Percentiles rank a stretch among this genome's conserved stretches.
phyloP scores from a whole-genome alignment of 495 filamentous ascomycete genomes.

The Penicillium simplicissimum region DNA sequence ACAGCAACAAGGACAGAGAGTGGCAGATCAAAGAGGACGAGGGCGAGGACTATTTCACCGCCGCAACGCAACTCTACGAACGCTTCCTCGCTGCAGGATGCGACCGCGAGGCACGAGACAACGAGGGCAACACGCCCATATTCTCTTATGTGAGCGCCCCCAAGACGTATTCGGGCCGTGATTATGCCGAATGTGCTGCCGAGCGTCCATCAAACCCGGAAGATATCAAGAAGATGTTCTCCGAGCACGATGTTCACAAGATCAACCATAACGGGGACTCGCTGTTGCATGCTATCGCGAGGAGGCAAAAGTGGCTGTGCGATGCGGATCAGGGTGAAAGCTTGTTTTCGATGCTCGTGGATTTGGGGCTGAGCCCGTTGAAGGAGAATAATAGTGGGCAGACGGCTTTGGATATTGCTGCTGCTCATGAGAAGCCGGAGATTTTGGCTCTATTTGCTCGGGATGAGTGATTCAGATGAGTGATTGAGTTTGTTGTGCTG shows the following conservation, averaged over 20 bases:
- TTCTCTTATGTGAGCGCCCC: not conserved
- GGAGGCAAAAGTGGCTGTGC: not conserved
- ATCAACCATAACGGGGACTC: not conserved
- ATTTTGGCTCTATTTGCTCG: conserved; percentile 19
- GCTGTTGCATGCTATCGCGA: not conserved
- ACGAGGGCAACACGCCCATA: not conserved
- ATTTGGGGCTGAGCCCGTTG: not conserved
- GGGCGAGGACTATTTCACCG: not conserved
- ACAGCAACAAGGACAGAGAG: not conserved
- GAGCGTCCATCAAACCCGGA: not conserved
- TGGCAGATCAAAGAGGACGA: not conserved
- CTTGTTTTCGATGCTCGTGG: not conserved
- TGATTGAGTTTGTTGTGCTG: not conserved
- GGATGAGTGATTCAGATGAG: not conserved
- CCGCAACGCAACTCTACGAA: not conserved
- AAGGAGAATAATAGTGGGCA: not conserved
- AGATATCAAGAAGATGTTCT: not conserved
- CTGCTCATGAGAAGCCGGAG: conserved; percentile 10
- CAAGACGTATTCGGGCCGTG: not conserved
- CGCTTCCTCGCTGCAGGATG: not conserved
- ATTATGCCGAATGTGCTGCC: not conserved
- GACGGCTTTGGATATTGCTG: conserved; percentile 22
- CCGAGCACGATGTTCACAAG: not conserved
- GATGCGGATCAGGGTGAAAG: not conserved
- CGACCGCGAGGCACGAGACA: not conserved